phyloP scores from a whole-genome alignment of 192 early-diverging fungal genomes.

The Coemansia sp. region DNA sequence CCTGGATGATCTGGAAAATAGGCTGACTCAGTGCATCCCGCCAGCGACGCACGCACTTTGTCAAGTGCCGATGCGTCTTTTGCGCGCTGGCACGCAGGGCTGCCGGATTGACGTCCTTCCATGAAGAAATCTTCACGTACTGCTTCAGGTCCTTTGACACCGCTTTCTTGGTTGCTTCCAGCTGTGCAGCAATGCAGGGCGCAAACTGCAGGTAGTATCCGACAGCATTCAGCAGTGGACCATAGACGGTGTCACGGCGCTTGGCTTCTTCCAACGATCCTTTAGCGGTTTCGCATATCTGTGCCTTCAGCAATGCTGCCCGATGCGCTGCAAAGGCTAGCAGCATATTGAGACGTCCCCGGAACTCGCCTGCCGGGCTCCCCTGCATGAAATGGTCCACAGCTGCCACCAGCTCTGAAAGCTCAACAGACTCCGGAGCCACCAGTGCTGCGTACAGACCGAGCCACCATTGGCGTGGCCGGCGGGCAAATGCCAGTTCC shows the following conservation, averaged over 20 bases:
- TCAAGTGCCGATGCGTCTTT: conserved; percentile 85
- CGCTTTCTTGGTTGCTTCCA: conserved; percentile 63
- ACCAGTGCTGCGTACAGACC: conserved; percentile 59
- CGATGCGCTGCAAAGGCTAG: conserved; percentile 55
- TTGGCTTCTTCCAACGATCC: not conserved
- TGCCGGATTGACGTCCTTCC: conserved; percentile 95
- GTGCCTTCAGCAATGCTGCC: conserved; percentile 6
- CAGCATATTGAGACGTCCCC: conserved; percentile 69
- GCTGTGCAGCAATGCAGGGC: conserved; percentile 54
- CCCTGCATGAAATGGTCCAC: conserved; percentile 81
- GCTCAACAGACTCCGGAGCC: conserved; percentile 1
- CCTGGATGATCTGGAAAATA: conserved; percentile 57
- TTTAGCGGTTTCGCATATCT: not conserved
- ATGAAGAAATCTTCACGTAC: conserved; percentile 92
- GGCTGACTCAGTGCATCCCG: conserved; percentile 73
- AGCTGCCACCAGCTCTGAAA: conserved; percentile 55
- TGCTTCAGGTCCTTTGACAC: conserved; percentile 87
- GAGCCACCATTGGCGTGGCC: conserved; percentile 86
- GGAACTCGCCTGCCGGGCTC: conserved; percentile 76
- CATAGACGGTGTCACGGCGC: conserved; percentile 28
- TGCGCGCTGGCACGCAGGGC: conserved; percentile 86
- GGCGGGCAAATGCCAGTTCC: conserved; percentile 64
- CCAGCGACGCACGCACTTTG: conserved; percentile 89
- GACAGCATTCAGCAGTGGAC: conserved; percentile 61
- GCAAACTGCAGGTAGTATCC: conserved; percentile 81